These are phyloP conservation scores for Plasmodium cynomolgi DNA, from an alignment of 169 alveolate genomes.

Conservation along the genomic window DNA sequence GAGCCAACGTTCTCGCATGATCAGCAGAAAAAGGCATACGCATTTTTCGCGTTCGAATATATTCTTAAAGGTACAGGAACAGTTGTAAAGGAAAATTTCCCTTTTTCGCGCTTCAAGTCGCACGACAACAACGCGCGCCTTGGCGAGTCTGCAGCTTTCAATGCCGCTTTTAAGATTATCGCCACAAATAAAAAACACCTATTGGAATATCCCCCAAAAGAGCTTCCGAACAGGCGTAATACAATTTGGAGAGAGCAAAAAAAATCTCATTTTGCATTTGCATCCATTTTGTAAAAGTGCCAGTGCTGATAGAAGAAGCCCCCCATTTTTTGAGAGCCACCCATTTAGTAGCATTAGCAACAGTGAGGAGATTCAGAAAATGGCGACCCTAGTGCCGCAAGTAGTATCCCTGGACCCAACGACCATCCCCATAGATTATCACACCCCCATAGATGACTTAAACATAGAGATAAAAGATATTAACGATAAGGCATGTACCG, in stretches of 20 bases:
- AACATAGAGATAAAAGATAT: constrained; percentile 23
- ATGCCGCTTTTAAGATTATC: constrained; percentile 9
- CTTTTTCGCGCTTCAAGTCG: not conserved
- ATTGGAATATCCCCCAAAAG: constrained; percentile 8
- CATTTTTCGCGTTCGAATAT: not conserved
- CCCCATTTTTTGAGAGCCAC: not conserved
- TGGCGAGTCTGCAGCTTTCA: not conserved
- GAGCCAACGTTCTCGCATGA: not conserved
- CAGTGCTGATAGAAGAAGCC: not conserved
- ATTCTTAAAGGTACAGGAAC: not conserved
- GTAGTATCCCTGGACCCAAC: constrained; percentile 49
- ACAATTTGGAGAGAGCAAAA: not conserved
- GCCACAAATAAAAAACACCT: not conserved
- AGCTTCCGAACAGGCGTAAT: not conserved
- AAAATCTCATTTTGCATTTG: not conserved
- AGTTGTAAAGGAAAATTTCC: not conserved
- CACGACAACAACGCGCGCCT: not conserved
- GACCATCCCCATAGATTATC: constrained; percentile 42
- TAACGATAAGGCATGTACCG: not conserved
- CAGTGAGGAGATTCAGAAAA: not conserved
- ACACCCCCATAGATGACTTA: constrained; percentile 35
- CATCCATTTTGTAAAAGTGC: not conserved
- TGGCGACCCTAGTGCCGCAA: constrained; percentile 59
- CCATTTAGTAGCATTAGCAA: not conserved
- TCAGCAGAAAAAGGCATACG: not conserved